Percentiles rank a stretch among this genome's conserved stretches.
These are phyloP conservation scores for Scheffersomyces stambukii DNA, from an alignment of 1,139 yeast genomes.

Conservation along the genomic window DNA sequence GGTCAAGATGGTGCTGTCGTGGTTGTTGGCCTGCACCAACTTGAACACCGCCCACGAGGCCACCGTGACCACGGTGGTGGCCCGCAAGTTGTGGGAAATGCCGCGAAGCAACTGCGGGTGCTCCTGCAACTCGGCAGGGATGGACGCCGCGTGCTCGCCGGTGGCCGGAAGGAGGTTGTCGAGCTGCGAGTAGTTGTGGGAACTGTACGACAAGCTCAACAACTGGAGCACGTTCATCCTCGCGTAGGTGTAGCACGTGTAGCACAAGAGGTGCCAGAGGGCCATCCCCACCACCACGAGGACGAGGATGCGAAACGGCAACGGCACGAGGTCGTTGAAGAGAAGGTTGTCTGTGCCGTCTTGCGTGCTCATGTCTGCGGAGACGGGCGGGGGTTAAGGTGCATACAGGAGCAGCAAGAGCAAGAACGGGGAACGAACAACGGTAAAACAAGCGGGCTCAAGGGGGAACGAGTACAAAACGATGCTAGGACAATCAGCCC, in stretches of 20 bases:
- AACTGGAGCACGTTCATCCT: slow-evolving; percentile 33
- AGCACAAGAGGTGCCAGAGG: slow-evolving; percentile 33
- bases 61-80: slow-evolving; percentile 17
- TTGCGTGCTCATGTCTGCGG: slow-evolving; percentile 10
- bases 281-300: slow-evolving; percentile 29
- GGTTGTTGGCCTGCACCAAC: slow-evolving; percentile 11
- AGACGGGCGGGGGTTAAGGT: not conserved
- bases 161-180: slow-evolving; percentile 17
- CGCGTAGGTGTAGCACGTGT: slow-evolving; percentile 20
- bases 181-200: slow-evolving; percentile 33
- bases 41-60: slow-evolving; percentile 21
- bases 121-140: slow-evolving; percentile 29
- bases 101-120: slow-evolving; percentile 30
- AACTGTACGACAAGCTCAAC: slow-evolving; percentile 34
- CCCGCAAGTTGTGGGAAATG: slow-evolving; percentile 25
- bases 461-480: not conserved
- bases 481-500: too few relatives aligned
- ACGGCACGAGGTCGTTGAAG: slow-evolving; percentile 29
- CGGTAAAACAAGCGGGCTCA: not conserved
- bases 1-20: slow-evolving; percentile 10
- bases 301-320: slow-evolving; percentile 35
- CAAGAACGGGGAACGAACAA: not conserved
- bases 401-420: not conserved
- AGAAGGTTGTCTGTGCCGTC: slow-evolving; percentile 10
- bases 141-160: slow-evolving; percentile 33